Evolutionary conservation across 441 rosid genomes (phyloP), one percentile per base, ranked within the genome.

Genomic region (Mallotus japonicus): DNA sequence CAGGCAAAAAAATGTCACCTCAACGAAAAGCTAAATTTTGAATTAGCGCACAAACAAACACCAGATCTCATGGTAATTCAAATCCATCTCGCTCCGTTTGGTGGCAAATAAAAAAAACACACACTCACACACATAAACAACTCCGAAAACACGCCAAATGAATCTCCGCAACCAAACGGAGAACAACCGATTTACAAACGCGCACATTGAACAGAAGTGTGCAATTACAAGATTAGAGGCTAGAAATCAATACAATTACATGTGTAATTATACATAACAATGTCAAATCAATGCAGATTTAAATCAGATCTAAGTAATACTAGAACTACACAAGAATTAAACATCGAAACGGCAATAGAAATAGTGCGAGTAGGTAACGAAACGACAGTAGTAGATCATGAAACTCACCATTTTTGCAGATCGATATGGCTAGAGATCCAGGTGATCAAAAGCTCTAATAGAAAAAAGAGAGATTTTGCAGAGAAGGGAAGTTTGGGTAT

Each of bases 341-440:
- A n/a, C 24, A 44, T 37, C 32, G 44, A 57, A 76, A 61, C 68
- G 34, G 62, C 73, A 50, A 64, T 9, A 58, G 13, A 12, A 46
- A 61, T 9, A 19, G 22, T 12, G 40, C 51, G 22, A 57, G 65
- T 20, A 9, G 46, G 70, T 37, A 65, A 55, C 1, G 17, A 66
- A 73, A 76, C n/a, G 70, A 44, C 47, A 44, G 20, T 16, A 24
- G 19, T 11, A 64, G 84, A 80, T 81, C 84, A 59, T 24, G 62
- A 67, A 56, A 73, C 95, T 84, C 83, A 89, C 97, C 97, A 88
- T 89, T 74, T 78, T 84, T 34, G 73, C 67, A 72, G 85, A 82
- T 81, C 63, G 24, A 50, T 22, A 65, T 24, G 28, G 73, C 62
- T 74, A 42, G 32, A 78, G 84, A 83, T 83, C 76, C 72, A 69